Conservation (phyloP, 1,284 basidiomycete species). For the Chiua sp. region DNA sequence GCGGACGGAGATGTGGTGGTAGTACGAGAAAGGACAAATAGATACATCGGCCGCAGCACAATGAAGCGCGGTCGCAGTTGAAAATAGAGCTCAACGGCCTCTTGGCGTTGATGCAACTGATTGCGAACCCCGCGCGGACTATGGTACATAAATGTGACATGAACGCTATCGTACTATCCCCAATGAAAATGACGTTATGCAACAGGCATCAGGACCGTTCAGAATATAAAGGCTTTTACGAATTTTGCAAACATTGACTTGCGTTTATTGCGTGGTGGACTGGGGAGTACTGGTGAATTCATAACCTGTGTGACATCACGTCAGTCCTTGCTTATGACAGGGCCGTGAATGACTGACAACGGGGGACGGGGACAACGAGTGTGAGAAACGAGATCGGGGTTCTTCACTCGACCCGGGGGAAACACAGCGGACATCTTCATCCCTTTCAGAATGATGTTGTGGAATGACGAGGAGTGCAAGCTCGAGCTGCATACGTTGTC, state of each 20-base stretch:
- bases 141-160: neutral
- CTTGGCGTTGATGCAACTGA: constrained; percentile 5
- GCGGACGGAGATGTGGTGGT: neutral
- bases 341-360: constrained; percentile 14
- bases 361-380: constrained; percentile 18
- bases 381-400: constrained; percentile 29
- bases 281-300: constrained; percentile 2
- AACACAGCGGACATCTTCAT: neutral
- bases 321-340: neutral
- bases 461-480: constrained; percentile 12
- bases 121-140: neutral
- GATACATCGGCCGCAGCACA: neutral
- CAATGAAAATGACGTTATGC: neutral
- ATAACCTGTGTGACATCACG: constrained; percentile 5
- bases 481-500: constrained; percentile 1
- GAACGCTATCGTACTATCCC: neutral
- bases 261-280: constrained; percentile 11
- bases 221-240: constrained; percentile 13
- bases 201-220: neutral
- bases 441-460: neutral
- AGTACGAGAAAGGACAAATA: neutral
- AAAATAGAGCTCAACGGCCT: constrained; percentile 1
- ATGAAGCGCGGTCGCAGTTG: constrained; percentile 13
- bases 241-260: constrained; percentile 24
- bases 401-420: constrained; percentile 23